Evolutionary conservation across 371 early-diverging fungal species (phyloP), one percentile per base, ranked within the genome.

Genomic region (Chytridium lagenaria): DNA sequence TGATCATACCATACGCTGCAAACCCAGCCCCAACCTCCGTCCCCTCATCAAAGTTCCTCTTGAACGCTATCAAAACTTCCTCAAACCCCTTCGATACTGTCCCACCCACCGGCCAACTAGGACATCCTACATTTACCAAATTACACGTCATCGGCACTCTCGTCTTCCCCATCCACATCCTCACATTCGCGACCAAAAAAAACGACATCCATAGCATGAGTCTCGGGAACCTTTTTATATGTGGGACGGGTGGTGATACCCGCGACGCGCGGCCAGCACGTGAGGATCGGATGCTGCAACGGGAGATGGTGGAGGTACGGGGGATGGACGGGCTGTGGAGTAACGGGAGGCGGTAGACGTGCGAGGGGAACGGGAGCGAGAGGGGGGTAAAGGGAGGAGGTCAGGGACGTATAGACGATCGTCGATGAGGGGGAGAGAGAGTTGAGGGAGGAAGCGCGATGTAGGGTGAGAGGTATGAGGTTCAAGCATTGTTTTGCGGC

Each of bases 21-120:
- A 83, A 83, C 16, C 74, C 69, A 7, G 80, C 77, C 22, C 83
- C 83, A 19, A 83, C 77, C 70, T 83, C 83, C 39, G 50, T 52
- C 31, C 83, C 83, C 12, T 71, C 77, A 36, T 73, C 67, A 77
- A 82, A 80, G 73, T 82, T 82, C 49, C 52, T 39, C 59, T 63
- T 44, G 70, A 82, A 82, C 22, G 69, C 76, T 7, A 70, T 67
- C 28, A 57, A 30, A 1, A 82, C 80, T 36, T 28, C 50, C 57
- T 78, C 80, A 63, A 67, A 82, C 1, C 80, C 82, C 22, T 67
- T 50, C 16, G 50, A 73, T 19, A 77, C 72, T 16, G 15, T 33
- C 34, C 82, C 80, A 2, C 31, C 16, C 23, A 81, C 67, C 0
- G 77, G 79, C 67, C 71, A 81, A 1, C 36, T 44, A 19, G 81